Evolutionary conservation across 495 filamentous ascomycete species (phyloP).

Genomic region (Pyrenula aspistea): DNA sequence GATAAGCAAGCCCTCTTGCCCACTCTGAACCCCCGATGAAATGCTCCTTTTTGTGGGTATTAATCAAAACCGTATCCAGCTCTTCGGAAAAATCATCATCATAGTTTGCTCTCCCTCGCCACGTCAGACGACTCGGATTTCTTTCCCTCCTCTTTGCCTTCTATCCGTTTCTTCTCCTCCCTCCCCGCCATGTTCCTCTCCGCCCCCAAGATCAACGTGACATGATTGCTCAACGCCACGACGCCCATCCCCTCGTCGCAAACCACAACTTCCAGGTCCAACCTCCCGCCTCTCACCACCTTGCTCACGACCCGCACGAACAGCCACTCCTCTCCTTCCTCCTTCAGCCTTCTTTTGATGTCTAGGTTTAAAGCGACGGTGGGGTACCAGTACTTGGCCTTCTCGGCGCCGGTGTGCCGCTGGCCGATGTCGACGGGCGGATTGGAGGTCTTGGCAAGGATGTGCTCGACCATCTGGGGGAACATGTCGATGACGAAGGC

Average conservation of each 20-base stretch:
- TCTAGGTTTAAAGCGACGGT: slow-evolving; percentile 61
- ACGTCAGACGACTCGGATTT: not conserved
- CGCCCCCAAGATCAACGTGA: slow-evolving; percentile 44
- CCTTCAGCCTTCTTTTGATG: slow-evolving; percentile 49
- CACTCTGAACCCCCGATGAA: too few species aligned
- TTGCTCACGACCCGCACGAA: slow-evolving; percentile 44
- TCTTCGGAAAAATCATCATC: not conserved
- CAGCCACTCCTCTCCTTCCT: slow-evolving; percentile 52
- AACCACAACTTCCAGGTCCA: slow-evolving; percentile 54
- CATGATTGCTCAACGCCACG: slow-evolving; percentile 50
- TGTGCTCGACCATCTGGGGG: slow-evolving; percentile 39
- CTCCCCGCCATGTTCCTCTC: slow-evolving; percentile 38
- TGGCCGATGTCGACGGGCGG: slow-evolving; percentile 9
- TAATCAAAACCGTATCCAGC: slow-evolving; percentile 7
- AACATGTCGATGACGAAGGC: slow-evolving; percentile 55
- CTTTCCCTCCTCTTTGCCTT: not conserved
- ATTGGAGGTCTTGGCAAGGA: slow-evolving; percentile 17
- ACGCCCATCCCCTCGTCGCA: slow-evolving; percentile 43
- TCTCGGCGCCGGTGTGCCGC: slow-evolving; percentile 8
- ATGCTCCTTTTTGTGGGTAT: too few species aligned
- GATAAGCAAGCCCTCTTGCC: too few species aligned
- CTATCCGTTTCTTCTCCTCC: slow-evolving; percentile 5
- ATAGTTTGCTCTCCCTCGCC: not conserved
- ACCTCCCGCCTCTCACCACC: slow-evolving; percentile 47
- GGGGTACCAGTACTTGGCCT: slow-evolving; percentile 58